Conservation (phyloP, 2,329 filamentous ascomycete species). For the Talaromyces verruculosus region DNA sequence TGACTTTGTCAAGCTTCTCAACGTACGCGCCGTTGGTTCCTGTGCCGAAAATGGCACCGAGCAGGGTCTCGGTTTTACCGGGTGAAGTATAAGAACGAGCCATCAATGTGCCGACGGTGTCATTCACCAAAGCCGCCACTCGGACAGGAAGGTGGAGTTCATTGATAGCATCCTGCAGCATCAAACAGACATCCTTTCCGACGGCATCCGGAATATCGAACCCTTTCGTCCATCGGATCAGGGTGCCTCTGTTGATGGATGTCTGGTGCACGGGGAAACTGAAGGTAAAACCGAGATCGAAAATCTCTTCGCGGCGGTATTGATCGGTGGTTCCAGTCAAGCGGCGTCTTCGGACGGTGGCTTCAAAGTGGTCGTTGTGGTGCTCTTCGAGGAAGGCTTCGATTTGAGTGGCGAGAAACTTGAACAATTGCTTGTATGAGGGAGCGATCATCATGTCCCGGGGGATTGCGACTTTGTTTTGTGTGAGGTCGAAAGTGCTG, state of each 20-base stretch:
- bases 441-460: constrained; percentile 86
- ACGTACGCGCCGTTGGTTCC: constrained; percentile 97
- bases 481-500: constrained; percentile 89
- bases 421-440: constrained; percentile 81
- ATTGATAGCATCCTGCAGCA: constrained; percentile 89
- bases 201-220: constrained; percentile 95
- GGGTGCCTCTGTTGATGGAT: constrained; percentile 89
- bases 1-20: constrained; percentile 83
- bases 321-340: constrained; percentile 60
- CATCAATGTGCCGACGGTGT: constrained; percentile 97
- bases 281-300: constrained; percentile 97
- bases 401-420: constrained; percentile 90
- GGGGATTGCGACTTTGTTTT: constrained; percentile 88
- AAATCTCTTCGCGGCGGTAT: constrained; percentile 71
- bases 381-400: constrained; percentile 82
- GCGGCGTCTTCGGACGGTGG: constrained; percentile 64
- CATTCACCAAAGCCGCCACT: constrained; percentile 95
- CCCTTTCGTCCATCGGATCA: constrained; percentile 98
- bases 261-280: constrained; percentile 93
- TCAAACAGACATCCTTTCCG: constrained; percentile 88
- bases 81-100: constrained; percentile 92
- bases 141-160: constrained; percentile 80
- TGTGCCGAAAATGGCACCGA: constrained; percentile 97
- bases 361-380: constrained; percentile 81
- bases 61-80: constrained; percentile 77